Evolutionary conservation across 257 asterid species (phyloP).

Genomic region (Echites panduratus): DNA sequence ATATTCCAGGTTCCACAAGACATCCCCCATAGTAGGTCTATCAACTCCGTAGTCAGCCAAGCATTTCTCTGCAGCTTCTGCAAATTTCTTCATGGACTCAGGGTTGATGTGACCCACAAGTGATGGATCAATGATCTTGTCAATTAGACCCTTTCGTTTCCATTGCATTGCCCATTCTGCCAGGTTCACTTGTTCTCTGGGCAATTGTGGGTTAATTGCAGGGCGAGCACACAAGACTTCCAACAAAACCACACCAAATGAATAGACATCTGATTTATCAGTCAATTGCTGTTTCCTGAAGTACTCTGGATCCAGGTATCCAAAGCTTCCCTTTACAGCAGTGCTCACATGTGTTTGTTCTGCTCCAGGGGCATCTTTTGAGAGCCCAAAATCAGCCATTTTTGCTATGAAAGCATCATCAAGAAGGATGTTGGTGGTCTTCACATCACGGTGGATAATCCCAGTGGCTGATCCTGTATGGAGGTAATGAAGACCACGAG

Average conservation of each 20-base stretch:
- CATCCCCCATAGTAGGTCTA: conserved; percentile 94
- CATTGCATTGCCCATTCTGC: conserved; percentile 98
- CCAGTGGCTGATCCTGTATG: conserved; percentile 88
- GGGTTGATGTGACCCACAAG: conserved; percentile 56
- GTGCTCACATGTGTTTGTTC: conserved; percentile 82
- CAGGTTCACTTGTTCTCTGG: conserved; percentile 87
- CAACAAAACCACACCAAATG: conserved; percentile 71
- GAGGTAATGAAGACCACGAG: conserved; percentile 88
- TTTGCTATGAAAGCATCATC: conserved; percentile 73
- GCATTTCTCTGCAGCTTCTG: conserved; percentile 89
- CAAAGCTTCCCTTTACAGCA: conserved; percentile 95
- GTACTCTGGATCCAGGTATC: conserved; percentile 86
- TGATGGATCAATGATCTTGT: conserved; percentile 70
- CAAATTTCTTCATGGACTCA: conserved; percentile 71
- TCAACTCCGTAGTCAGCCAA: conserved; percentile 85
- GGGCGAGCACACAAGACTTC: conserved; percentile 84
- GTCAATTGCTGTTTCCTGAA: conserved; percentile 82
- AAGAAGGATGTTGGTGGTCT: conserved; percentile 70
- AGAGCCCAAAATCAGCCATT: conserved; percentile 93
- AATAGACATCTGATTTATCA: conserved; percentile 84
- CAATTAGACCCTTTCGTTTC: conserved; percentile 73
- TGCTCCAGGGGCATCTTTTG: conserved; percentile 58
- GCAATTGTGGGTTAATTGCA: conserved; percentile 66
- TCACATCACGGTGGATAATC: conserved; percentile 88
- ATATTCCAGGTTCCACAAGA: conserved; percentile 77